A percentile compares a stretch with the other conserved stretches of the same genome.
These are phyloP conservation scores for Rhododendron vialii DNA, from an alignment of 148 eudicot genomes.

Conservation along the genomic window DNA sequence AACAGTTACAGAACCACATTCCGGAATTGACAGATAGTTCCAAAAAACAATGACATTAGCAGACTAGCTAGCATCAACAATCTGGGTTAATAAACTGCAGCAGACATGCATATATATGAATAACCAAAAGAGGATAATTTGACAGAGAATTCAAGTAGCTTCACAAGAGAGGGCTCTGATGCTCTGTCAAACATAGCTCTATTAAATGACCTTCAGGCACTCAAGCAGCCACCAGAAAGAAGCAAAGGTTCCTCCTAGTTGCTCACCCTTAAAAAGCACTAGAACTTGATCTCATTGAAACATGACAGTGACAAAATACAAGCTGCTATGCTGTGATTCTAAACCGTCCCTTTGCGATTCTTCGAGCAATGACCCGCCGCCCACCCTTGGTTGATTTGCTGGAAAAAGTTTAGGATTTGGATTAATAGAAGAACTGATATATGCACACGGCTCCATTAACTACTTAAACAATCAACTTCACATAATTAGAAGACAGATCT, in stretches of 20 bases:
- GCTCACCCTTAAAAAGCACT: neutral
- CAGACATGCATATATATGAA: neutral
- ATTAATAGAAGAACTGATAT: conserved; percentile 5
- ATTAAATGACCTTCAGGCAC: neutral
- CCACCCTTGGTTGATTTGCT: conserved; percentile 96
- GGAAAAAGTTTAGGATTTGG: conserved; percentile 21
- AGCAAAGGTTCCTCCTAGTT: neutral
- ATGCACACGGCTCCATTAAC: neutral
- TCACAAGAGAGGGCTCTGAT: neutral
- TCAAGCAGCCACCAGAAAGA: conserved; percentile 6
- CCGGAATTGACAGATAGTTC: neutral
- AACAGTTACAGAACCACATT: neutral
- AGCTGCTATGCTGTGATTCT: conserved; percentile 71
- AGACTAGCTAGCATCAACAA: neutral
- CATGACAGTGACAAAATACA: neutral
- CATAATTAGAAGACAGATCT: neutral
- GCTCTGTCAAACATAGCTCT: neutral
- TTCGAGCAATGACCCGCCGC: conserved; percentile 79
- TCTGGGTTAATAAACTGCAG: neutral
- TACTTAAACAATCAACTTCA: neutral
- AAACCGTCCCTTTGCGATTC: conserved; percentile 86
- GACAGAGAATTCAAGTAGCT: neutral
- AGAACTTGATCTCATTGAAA: neutral
- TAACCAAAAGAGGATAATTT: neutral
- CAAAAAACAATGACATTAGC: neutral